A percentile compares a stretch with the other conserved stretches of the same genome.
Conservation (phyloP, 1,284 basidiomycete genomes). For the Singerocomus rubriflavus region DNA sequence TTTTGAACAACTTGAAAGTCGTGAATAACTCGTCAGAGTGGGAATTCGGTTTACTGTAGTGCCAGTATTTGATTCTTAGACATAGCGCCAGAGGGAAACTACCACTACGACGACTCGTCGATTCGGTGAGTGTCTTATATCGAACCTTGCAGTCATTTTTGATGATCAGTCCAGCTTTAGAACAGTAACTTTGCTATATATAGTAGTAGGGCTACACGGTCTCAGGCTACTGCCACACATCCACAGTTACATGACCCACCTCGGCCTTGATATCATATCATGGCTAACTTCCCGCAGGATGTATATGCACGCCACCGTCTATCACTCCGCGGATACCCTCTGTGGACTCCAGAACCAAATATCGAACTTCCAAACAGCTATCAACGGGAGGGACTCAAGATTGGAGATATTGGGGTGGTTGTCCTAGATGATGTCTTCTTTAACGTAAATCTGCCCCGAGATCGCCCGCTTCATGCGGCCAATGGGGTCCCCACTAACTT, state of each 20-base stretch:
- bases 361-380: constrained; percentile 11
- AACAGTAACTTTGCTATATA: neutral
- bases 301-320: neutral
- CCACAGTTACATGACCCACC: neutral
- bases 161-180: neutral
- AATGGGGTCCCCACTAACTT: constrained; percentile 10
- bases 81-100: neutral
- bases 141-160: neutral
- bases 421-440: constrained; percentile 25
- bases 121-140: neutral
- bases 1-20: too few relatives aligned
- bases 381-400: constrained; percentile 16
- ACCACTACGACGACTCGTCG: neutral
- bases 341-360: constrained; percentile 13
- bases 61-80: too few relatives aligned
- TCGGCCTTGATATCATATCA: neutral
- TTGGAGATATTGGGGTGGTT: constrained; percentile 28
- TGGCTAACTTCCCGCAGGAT: neutral
- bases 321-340: constrained; percentile 26
- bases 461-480: constrained; percentile 3
- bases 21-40: too few relatives aligned
- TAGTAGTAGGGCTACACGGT: neutral
- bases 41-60: too few relatives aligned
- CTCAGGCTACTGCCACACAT: too few relatives aligned
- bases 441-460: constrained; percentile 20